phyloP scores from a whole-genome alignment of 768 basidiomycete species.

The Gloeophyllum trabeum region DNA sequence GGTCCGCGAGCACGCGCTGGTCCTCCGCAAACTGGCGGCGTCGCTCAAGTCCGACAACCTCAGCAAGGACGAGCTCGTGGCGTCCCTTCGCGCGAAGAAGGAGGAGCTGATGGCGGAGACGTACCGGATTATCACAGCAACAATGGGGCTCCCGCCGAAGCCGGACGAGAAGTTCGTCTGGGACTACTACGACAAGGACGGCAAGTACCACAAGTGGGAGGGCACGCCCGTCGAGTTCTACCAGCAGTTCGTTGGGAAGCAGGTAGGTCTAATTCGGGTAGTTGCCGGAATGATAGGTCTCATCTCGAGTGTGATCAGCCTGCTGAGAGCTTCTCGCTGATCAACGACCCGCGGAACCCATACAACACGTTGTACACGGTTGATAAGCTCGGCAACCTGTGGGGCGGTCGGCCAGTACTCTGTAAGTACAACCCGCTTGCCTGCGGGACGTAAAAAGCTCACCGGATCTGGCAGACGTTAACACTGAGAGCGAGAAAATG shows the following conservation, averaged over 20 bases:
- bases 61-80: conserved; percentile 33
- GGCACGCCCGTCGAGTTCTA: conserved; percentile 80
- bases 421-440: too few species aligned
- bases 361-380: conserved; percentile 84
- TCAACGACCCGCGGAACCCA: conserved; percentile 87
- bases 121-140: conserved; percentile 78
- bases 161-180: conserved; percentile 66
- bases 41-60: conserved; percentile 39
- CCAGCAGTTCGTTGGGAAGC: conserved; percentile 45
- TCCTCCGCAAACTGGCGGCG: conserved; percentile 54
- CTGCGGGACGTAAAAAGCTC: too few species aligned
- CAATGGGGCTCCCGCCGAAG: conserved; percentile 77
- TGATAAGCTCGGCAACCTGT: conserved; percentile 86
- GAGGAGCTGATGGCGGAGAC: conserved; percentile 77
- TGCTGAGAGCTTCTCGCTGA: conserved; percentile 62
- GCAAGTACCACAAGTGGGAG: conserved; percentile 63
- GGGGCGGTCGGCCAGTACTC: conserved; percentile 77
- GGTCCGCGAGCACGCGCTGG: conserved; percentile 82
- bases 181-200: conserved; percentile 82
- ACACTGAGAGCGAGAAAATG: conserved; percentile 72
- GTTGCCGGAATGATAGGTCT: too few species aligned
- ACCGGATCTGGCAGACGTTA: conserved; percentile 56
- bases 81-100: conserved; percentile 69
- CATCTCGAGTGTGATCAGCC: too few species aligned
- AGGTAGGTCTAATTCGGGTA: too few species aligned